phyloP scores from a whole-genome alignment of 352 stramenopile genomes.

The Phytophthora cryptogea region DNA sequence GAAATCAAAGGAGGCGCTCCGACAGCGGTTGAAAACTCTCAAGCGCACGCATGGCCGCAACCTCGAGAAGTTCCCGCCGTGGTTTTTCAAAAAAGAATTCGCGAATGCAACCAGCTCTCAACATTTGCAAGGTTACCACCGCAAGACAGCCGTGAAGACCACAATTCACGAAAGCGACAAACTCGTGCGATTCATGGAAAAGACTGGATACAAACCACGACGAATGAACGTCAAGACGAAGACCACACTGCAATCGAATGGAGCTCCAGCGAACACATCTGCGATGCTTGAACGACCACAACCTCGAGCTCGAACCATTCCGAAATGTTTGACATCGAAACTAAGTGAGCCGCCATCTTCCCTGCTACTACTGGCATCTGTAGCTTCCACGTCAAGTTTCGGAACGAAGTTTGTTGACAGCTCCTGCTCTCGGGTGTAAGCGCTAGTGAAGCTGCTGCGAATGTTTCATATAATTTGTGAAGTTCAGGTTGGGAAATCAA shows the following conservation, averaged over 20 bases:
- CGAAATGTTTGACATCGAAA: conserved; percentile 1
- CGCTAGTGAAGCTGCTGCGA: background rate
- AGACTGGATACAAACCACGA: conserved; percentile 2
- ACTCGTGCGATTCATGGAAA: background rate
- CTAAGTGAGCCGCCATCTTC: conserved; percentile 18
- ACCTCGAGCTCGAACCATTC: background rate
- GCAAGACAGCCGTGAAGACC: background rate
- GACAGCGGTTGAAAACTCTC: conserved; percentile 59
- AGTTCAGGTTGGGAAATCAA: background rate
- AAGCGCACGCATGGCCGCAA: conserved; percentile 50
- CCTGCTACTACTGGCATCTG: conserved; percentile 33
- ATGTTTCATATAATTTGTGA: conserved; percentile 15
- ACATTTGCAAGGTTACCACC: background rate
- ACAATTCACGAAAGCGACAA: conserved; percentile 6
- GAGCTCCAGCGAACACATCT: background rate
- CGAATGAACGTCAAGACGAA: background rate
- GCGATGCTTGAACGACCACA: conserved; percentile 1
- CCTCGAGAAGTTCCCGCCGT: conserved; percentile 37
- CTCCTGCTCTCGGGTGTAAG: conserved; percentile 7
- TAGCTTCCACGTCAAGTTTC: conserved; percentile 20
- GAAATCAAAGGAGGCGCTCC: conserved; percentile 43
- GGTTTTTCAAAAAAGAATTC: conserved; percentile 44
- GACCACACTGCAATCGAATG: background rate
- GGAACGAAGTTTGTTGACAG: conserved; percentile 1
- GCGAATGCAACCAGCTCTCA: background rate